Base-by-base conservation (phyloP, 192 early-diverging fungal species). In the Coemansia sp. region DNA sequence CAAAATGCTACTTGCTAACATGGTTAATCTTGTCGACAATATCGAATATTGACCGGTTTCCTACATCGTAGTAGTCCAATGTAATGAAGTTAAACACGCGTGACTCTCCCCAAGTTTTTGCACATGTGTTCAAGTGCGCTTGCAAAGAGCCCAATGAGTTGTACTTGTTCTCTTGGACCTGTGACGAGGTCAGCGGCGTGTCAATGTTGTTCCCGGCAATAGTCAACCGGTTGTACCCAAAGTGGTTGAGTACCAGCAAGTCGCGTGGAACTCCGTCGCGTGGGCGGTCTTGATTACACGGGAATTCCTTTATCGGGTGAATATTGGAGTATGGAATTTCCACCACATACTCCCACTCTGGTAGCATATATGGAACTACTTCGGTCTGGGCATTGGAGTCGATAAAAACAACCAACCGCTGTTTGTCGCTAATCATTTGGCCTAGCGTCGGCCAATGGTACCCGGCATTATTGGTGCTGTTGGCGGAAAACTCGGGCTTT, bases 401-500 rank as follows among this genome's bases (percentile, higher is more conserved):
- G 9, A 89, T 64, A 72, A 88, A 90, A 34, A 88, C 89, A 0
- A 94, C 85, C 36, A 91, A 72, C 31, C 89, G 75, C 76, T 92
- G 89, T 36, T 87, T 86, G 21, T 63, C 74, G 7, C 68, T 59
- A 62, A 95, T 89, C 82, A 95, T 79, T 9, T 85, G 55, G 1
- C 67, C 70, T 2, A 92, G 77, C 6, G 91, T 94, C 1, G 90
- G 89, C 94, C 92, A 95, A n/a, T 48, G 14, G 34, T 82, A 82
- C 3, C 66, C 73, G 17, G 4, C 34, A 14, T 80, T 65, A 19
- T 50, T 50, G 48, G 48, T 19, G 19, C 21, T 25, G 10, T 41
- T 11, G 55, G 25, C 25, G 3, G 42, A 21, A 9, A 72, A 70
- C 0, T 74, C 67, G 23, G 67, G 64, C 29, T 73, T 11, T 29